These are phyloP conservation scores for Trichosanthes truncata DNA, from an alignment of 306 rosid species.

Conservation along the genomic window DNA sequence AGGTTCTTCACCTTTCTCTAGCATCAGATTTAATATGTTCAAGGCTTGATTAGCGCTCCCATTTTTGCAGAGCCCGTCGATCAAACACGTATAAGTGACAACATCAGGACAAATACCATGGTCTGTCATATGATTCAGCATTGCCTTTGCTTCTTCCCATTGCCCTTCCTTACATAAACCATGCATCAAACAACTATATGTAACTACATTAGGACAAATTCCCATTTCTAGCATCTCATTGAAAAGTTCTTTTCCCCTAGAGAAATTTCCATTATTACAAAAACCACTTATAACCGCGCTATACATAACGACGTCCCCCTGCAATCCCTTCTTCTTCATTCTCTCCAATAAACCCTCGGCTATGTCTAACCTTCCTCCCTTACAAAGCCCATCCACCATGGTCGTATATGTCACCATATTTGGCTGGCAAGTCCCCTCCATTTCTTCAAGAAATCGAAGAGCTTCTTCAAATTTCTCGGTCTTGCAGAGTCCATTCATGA, in stretches of 20 bases:
- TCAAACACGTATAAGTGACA: constrained; percentile 45
- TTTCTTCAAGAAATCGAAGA: constrained; percentile 35
- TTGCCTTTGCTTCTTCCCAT: constrained; percentile 46
- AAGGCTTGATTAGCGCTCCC: constrained; percentile 45
- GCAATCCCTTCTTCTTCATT: constrained; percentile 53
- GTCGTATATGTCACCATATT: constrained; percentile 36
- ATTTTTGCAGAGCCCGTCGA: constrained; percentile 65
- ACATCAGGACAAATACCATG: constrained; percentile 46
- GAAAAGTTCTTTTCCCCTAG: constrained; percentile 41
- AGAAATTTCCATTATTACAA: constrained; percentile 39
- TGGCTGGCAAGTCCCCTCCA: constrained; percentile 49
- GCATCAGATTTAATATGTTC: constrained; percentile 49
- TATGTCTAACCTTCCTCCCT: constrained; percentile 40
- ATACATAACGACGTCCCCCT: constrained; percentile 42
- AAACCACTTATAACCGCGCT: constrained; percentile 39
- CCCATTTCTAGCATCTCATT: constrained; percentile 52
- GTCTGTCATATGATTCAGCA: constrained; percentile 50
- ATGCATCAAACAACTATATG: constrained; percentile 56
- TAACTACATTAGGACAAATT: constrained; percentile 49
- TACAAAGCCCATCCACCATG: constrained; percentile 53
- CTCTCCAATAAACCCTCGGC: constrained; percentile 49
- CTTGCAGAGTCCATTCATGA: constrained; percentile 64
- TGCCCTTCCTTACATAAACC: constrained; percentile 46
- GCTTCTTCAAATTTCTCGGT: constrained; percentile 46
- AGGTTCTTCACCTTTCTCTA: constrained; percentile 51